A percentile compares a stretch with the other conserved stretches of the same genome.
Conservation (phyloP, 495 filamentous ascomycete species). For the Annulohypoxylon nitens region DNA sequence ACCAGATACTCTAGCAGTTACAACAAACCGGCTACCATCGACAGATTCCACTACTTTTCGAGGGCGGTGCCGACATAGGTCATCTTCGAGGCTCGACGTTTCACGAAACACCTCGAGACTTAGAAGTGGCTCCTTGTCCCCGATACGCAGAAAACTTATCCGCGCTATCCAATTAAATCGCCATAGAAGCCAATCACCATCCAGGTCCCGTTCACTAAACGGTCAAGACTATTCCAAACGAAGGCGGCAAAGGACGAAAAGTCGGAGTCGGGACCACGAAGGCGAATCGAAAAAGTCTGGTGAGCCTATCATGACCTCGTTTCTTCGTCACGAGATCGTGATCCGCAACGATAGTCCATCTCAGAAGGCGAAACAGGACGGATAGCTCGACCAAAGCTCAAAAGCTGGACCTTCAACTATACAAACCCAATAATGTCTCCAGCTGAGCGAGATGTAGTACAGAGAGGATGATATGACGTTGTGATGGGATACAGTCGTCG, state of each 20-base stretch:
- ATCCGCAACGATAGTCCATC: slow-evolving; percentile 32
- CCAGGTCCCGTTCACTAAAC: slow-evolving; percentile 52
- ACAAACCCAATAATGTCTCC: slow-evolving; percentile 12
- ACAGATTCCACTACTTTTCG: slow-evolving; percentile 56
- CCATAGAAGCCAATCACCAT: slow-evolving; percentile 55
- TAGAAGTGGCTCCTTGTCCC: slow-evolving; percentile 49
- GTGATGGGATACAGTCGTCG: slow-evolving; percentile 18
- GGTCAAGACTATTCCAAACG: slow-evolving; percentile 42
- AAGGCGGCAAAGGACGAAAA: slow-evolving; percentile 56
- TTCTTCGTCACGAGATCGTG: slow-evolving; percentile 46
- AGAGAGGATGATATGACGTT: slow-evolving; percentile 27
- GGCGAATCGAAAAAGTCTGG: slow-evolving; percentile 31
- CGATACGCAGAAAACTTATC: slow-evolving; percentile 49
- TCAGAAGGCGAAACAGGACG: slow-evolving; percentile 35
- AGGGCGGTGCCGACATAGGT: slow-evolving; percentile 57
- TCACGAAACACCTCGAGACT: slow-evolving; percentile 48
- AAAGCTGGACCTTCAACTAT: background rate
- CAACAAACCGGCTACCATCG: slow-evolving; percentile 46
- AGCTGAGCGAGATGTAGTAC: slow-evolving; percentile 12
- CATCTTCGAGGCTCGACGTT: slow-evolving; percentile 51
- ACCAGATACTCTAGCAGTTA: slow-evolving; percentile 33
- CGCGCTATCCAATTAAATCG: slow-evolving; percentile 51
- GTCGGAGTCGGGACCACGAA: slow-evolving; percentile 51
- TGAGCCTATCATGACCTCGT: slow-evolving; percentile 33
- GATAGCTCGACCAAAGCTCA: slow-evolving; percentile 15